Conservation (phyloP, 2,329 filamentous ascomycete species). For the Chaetomiaceae sp. region DNA sequence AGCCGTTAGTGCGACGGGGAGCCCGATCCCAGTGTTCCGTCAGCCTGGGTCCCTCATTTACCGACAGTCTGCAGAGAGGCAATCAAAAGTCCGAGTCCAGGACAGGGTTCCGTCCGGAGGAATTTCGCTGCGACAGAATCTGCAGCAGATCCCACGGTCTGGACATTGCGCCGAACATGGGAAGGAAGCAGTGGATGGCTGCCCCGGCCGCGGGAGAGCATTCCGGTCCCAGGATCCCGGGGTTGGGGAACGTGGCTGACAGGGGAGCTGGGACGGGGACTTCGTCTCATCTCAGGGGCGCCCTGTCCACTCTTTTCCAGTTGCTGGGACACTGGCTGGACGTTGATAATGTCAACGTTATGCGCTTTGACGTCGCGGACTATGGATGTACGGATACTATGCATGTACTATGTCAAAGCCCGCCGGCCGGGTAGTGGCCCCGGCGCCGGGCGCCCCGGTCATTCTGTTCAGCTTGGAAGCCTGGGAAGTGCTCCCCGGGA, state of each 20-base stretch:
- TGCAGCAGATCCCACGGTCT: neutral
- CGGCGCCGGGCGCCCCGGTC: neutral
- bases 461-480: no score
- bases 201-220: neutral
- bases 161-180: neutral
- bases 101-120: neutral
- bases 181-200: no score
- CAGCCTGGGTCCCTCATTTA: neutral
- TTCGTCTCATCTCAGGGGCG: neutral
- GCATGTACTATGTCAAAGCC: no score
- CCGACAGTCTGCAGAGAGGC: neutral
- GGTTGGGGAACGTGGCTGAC: neutral
- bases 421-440: neutral
- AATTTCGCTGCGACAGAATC: neutral
- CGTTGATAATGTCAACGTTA: neutral
- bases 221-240: neutral
- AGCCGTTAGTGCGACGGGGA: neutral
- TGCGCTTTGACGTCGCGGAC: neutral
- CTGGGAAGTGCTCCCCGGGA: neutral
- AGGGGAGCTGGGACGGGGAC: neutral
- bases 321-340: neutral
- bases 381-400: no score
- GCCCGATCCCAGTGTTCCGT: neutral
- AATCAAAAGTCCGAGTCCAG: slow-evolving; percentile 2
- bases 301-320: neutral